These are phyloP conservation scores for Fusarium floridanum DNA, from an alignment of 2,329 filamentous ascomycete genomes.

Conservation along the genomic window DNA sequence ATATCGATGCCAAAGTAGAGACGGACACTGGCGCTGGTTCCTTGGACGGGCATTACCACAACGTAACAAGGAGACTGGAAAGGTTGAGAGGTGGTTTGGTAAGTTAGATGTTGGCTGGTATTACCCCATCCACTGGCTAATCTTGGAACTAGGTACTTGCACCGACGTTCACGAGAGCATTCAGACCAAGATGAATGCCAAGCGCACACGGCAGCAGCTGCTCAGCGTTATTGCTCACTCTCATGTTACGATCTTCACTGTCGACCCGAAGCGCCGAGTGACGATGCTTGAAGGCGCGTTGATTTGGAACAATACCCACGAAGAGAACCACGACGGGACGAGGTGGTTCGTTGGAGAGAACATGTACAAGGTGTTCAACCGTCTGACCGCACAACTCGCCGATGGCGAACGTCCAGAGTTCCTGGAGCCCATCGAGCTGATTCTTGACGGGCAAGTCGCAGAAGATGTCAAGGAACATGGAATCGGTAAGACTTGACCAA, in stretches of 20 bases:
- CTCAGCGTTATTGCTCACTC: constrained; percentile 80
- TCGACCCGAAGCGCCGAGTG: constrained; percentile 71
- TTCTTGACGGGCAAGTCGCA: constrained; percentile 70
- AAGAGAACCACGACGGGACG: constrained; percentile 55
- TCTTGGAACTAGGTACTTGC: constrained; percentile 65
- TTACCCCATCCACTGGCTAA: not conserved
- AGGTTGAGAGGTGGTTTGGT: constrained; percentile 84
- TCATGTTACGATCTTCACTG: constrained; percentile 80
- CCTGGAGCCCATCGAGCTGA: constrained; percentile 70
- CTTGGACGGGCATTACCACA: constrained; percentile 79
- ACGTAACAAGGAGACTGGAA: constrained; percentile 72
- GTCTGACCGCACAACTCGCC: constrained; percentile 58
- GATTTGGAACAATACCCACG: constrained; percentile 64
- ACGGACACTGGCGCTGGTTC: constrained; percentile 84
- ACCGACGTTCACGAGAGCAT: constrained; percentile 84
- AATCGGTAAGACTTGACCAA: constrained; percentile 55
- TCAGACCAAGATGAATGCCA: constrained; percentile 74
- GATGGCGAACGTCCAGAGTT: constrained; percentile 63
- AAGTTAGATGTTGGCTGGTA: constrained; percentile 29
- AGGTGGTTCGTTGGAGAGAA: constrained; percentile 70
- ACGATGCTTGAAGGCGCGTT: constrained; percentile 79
- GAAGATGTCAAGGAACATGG: constrained; percentile 76
- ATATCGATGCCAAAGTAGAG: constrained; percentile 75
- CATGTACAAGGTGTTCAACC: constrained; percentile 74
- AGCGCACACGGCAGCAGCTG: constrained; percentile 76